These are phyloP conservation scores for Chaetomium sp. DNA, from an alignment of 2,329 filamentous ascomycete species.

Conservation along the genomic window DNA sequence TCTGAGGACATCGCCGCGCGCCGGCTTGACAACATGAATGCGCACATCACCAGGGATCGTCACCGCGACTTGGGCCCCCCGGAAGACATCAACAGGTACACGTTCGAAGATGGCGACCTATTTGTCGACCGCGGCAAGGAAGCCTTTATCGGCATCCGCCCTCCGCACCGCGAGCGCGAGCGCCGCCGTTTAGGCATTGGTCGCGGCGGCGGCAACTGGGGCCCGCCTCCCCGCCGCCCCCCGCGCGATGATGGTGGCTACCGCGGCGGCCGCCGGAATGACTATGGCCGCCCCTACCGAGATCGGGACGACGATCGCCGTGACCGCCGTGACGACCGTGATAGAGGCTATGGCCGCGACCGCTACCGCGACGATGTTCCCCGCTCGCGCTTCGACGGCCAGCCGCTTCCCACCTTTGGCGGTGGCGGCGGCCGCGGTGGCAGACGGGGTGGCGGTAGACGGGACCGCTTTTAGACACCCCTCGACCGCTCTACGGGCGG, in stretches of 20 bases:
- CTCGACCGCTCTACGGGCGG: background rate
- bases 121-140: constrained; percentile 75
- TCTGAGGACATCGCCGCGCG: constrained; percentile 63
- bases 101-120: constrained; percentile 66
- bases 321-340: constrained; percentile 1
- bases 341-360: constrained; percentile 7
- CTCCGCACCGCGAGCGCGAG: constrained; percentile 56
- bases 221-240: constrained; percentile 17
- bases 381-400: constrained; percentile 34
- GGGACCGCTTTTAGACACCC: constrained; percentile 14
- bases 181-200: constrained; percentile 40
- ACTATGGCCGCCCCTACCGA: constrained; percentile 4
- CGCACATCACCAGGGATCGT: constrained; percentile 49
- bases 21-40: constrained; percentile 61
- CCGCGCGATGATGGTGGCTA: constrained; percentile 13
- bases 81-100: constrained; percentile 68
- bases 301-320: constrained; percentile 8
- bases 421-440: constrained; percentile 25
- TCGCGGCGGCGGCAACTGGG: constrained; percentile 36
- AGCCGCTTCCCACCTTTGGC: constrained; percentile 33
- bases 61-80: constrained; percentile 49
- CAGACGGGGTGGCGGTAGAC: constrained; percentile 16
- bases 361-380: constrained; percentile 25
- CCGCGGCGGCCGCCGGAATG: constrained; percentile 6
- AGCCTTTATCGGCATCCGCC: constrained; percentile 65